Conservation (phyloP, 257 asterid genomes). For the Henckelia pumila region DNA sequence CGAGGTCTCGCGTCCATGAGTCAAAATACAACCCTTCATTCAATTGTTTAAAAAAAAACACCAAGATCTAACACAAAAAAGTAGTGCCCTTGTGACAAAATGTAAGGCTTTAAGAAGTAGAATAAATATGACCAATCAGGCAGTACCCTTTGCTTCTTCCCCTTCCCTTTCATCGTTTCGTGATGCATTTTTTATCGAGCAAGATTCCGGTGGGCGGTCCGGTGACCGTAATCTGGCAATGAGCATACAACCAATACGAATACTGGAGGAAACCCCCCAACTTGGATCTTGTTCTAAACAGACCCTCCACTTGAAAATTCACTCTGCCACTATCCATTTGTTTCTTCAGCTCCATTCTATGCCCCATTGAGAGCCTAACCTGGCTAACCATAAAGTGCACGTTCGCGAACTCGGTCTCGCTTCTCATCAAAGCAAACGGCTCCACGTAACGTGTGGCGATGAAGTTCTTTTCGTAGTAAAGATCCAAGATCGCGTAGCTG, state of each 20-base stretch:
- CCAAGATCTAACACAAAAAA: too few species aligned
- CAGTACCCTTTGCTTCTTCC: neutral
- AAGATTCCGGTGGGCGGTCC: conserved; percentile 84
- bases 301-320: conserved; percentile 56
- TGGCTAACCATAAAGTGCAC: conserved; percentile 76
- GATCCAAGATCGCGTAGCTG: conserved; percentile 55
- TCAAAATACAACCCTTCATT: too few species aligned
- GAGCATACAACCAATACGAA: conserved; percentile 66
- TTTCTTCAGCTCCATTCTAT: conserved; percentile 44
- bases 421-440: conserved; percentile 53
- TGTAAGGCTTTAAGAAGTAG: neutral
- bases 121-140: neutral
- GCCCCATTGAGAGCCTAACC: conserved; percentile 51
- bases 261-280: conserved; percentile 68
- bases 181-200: conserved; percentile 56
- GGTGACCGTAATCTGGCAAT: conserved; percentile 57
- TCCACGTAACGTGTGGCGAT: conserved; percentile 59
- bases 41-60: too few species aligned
- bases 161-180: conserved; percentile 41
- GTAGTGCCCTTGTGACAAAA: neutral
- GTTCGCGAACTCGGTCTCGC: conserved; percentile 50
- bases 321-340: conserved; percentile 66
- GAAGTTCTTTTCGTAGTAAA: conserved; percentile 43
- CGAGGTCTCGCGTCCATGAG: too few species aligned
- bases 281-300: conserved; percentile 59